Percentiles rank a stretch among this genome's conserved stretches.
phyloP scores from a whole-genome alignment of 345 rosid genomes.

The Diplotaxis tenuifolia region DNA sequence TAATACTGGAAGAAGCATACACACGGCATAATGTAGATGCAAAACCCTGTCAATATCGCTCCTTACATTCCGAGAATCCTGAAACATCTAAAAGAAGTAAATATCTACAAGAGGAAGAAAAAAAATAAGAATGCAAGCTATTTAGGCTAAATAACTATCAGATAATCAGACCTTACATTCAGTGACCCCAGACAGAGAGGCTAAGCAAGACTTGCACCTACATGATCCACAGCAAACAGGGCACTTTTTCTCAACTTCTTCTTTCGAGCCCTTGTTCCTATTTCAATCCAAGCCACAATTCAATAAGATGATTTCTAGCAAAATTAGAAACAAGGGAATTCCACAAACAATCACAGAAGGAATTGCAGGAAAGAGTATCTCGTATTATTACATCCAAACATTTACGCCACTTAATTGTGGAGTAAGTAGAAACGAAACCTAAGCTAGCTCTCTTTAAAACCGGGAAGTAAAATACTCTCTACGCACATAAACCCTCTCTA shows the following conservation, averaged over 20 bases:
- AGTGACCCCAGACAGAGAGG: conserved; percentile 49
- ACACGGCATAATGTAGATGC: conserved; percentile 76
- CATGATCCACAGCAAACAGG: conserved; percentile 87
- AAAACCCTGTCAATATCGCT: conserved; percentile 64
- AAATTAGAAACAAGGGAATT: conserved; percentile 5
- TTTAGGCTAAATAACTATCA: conserved; percentile 15
- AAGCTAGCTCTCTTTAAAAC: not conserved
- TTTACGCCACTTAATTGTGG: not conserved
- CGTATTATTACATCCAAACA: not conserved
- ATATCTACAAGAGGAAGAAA: conserved; percentile 2
- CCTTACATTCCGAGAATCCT: conserved; percentile 57
- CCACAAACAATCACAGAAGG: not conserved
- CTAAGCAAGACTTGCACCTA: conserved; percentile 72
- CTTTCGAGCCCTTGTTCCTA: conserved; percentile 42
- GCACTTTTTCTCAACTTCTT: conserved; percentile 76
- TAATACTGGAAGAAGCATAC: conserved; percentile 88
- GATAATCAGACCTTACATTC: conserved; percentile 74
- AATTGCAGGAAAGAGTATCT: not conserved
- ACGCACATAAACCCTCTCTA: conserved; percentile 3
- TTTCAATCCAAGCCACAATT: conserved; percentile 1
- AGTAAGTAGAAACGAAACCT: not conserved
- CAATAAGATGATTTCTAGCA: conserved; percentile 5
- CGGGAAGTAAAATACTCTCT: not conserved
- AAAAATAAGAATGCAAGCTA: conserved; percentile 15
- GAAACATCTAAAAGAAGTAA: conserved; percentile 35